Percentiles rank a stretch among this genome's conserved stretches.
Evolutionary conservation across 495 filamentous ascomycete species (phyloP).

Genomic region (Podospora tetraspora): DNA sequence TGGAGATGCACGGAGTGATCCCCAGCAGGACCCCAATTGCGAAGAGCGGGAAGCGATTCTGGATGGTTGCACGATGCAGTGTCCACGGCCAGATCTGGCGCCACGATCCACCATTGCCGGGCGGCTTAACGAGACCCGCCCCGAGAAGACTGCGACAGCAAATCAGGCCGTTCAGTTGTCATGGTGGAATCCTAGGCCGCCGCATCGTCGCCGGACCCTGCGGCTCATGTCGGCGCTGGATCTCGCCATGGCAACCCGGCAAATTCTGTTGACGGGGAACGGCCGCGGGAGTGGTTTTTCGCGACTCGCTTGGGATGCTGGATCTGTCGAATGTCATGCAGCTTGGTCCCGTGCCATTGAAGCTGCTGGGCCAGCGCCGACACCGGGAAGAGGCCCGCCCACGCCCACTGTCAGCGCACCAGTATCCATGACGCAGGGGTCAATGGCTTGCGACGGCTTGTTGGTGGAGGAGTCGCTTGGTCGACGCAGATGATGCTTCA

Average conservation of each 20-base stretch:
- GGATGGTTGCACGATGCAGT: not conserved
- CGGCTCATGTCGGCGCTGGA: slow-evolving; percentile 2
- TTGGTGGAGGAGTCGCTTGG: slow-evolving; percentile 17
- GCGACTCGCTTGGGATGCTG: not conserved
- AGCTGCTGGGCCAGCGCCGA: not conserved
- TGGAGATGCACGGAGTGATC: not conserved
- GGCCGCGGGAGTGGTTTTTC: not conserved
- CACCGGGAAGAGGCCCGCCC: not conserved
- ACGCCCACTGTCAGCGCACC: not conserved
- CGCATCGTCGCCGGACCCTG: slow-evolving; percentile 2
- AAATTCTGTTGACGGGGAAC: not conserved
- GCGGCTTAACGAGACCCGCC: not conserved
- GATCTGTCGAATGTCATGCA: slow-evolving; percentile 1
- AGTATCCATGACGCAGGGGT: not conserved
- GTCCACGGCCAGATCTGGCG: not conserved
- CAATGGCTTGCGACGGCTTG: slow-evolving; percentile 1
- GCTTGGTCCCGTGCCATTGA: not conserved
- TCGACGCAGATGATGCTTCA: slow-evolving; percentile 63
- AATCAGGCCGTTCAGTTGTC: not conserved
- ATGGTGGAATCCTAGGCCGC: not conserved
- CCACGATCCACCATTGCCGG: not conserved
- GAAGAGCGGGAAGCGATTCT: not conserved
- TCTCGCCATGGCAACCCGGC: not conserved
- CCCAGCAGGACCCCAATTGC: not conserved
- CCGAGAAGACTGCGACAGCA: not conserved